A percentile compares a stretch with the other conserved stretches of the same genome.
These are phyloP conservation scores for Ceratobasidium sp. DNA, from an alignment of 1,284 basidiomycete genomes.

Conservation along the genomic window DNA sequence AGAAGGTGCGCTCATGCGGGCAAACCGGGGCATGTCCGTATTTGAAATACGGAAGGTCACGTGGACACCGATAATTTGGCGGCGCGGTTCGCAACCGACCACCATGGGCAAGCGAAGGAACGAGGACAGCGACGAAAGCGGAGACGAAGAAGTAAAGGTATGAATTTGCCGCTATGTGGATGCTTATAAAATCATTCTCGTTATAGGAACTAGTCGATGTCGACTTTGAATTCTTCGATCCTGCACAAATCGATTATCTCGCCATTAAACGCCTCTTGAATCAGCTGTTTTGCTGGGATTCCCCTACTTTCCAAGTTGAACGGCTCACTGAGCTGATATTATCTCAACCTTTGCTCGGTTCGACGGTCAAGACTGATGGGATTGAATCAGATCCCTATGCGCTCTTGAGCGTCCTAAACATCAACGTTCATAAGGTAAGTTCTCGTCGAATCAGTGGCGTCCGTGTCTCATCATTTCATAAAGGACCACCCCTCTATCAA, in stretches of 20 bases:
- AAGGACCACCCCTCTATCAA: conserved; percentile 79
- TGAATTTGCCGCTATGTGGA: background rate
- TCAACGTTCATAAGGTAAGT: conserved; percentile 79
- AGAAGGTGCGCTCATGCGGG: too few species aligned
- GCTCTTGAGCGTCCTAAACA: conserved; percentile 83
- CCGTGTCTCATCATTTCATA: background rate
- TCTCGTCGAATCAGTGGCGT: background rate
- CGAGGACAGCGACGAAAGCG: conserved; percentile 12
- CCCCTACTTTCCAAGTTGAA: conserved; percentile 75
- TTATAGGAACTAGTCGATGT: conserved; percentile 77
- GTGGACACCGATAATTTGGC: background rate
- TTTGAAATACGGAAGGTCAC: background rate
- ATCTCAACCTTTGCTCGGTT: conserved; percentile 80
- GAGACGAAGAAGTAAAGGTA: conserved; percentile 20
- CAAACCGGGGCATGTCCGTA: too few species aligned
- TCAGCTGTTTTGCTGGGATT: conserved; percentile 88
- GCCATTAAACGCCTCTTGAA: conserved; percentile 83
- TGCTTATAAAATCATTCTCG: background rate
- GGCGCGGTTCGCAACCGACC: background rate
- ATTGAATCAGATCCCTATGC: conserved; percentile 90
- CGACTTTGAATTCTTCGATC: conserved; percentile 92
- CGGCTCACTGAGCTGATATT: conserved; percentile 84
- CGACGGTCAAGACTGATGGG: conserved; percentile 92
- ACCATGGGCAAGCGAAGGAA: conserved; percentile 41
- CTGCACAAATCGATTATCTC: conserved; percentile 85